Conservation (phyloP, 495 filamentous ascomycete genomes). For the Bryoglossum gracile region DNA sequence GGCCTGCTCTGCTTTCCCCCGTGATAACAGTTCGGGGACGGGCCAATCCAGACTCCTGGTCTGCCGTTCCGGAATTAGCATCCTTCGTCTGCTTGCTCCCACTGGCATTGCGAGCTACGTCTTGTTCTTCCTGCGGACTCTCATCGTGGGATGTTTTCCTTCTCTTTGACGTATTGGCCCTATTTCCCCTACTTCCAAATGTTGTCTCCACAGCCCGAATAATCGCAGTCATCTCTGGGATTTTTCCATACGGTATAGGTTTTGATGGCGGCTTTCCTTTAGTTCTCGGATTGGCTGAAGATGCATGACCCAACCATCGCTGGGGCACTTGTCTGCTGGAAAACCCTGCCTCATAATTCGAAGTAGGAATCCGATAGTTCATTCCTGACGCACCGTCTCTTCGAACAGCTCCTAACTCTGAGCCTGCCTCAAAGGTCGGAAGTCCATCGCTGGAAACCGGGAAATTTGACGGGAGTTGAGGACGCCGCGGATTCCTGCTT, state of each 20-base stretch:
- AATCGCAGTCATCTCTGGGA: too few species aligned
- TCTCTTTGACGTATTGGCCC: not conserved
- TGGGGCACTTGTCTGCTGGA: too few species aligned
- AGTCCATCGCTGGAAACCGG: not conserved
- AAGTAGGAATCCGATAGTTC: constrained; percentile 3
- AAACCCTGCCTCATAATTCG: too few species aligned
- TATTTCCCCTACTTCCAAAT: too few species aligned
- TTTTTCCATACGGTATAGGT: too few species aligned
- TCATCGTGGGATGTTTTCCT: not conserved
- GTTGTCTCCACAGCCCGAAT: too few species aligned
- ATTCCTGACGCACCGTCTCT: not conserved
- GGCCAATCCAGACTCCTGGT: too few species aligned
- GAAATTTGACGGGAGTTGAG: not conserved
- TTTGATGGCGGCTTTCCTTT: too few species aligned
- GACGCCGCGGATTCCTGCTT: too few species aligned
- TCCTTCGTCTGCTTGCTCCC: not conserved
- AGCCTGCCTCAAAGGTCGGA: not conserved
- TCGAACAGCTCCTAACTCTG: not conserved
- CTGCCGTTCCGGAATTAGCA: not conserved
- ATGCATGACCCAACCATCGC: too few species aligned
- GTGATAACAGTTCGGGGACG: not conserved
- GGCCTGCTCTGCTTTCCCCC: not conserved
- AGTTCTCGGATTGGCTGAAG: too few species aligned
- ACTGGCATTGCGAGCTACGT: not conserved
- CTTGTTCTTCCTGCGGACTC: too few species aligned